Evolutionary conservation across 148 eudicot genomes (phyloP).

Genomic region (Cornus suecica): DNA sequence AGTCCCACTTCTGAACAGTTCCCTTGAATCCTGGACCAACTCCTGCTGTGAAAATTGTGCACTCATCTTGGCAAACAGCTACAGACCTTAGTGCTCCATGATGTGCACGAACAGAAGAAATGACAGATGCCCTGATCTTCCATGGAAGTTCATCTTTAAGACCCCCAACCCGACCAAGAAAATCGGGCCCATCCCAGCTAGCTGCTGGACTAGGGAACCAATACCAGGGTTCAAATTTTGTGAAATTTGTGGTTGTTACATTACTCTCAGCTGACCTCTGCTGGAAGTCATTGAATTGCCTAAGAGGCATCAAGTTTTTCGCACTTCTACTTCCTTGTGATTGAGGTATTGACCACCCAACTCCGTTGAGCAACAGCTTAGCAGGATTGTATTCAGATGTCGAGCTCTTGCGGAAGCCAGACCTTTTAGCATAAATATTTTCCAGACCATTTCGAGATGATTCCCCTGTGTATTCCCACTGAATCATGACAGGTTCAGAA

Average conservation of each 20-base stretch:
- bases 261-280: constrained; percentile 37
- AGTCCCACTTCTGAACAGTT: constrained; percentile 88
- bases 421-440: constrained; percentile 35
- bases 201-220: constrained; percentile 90
- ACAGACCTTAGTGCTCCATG: constrained; percentile 87
- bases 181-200: constrained; percentile 82
- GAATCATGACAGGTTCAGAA: constrained; percentile 34
- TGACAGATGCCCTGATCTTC: constrained; percentile 91
- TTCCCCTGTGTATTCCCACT: constrained; percentile 87
- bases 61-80: constrained; percentile 79
- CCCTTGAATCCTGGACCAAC: constrained; percentile 95
- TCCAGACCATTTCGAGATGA: constrained; percentile 49
- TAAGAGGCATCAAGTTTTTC: constrained; percentile 46
- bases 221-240: constrained; percentile 81
- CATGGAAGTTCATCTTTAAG: constrained; percentile 87
- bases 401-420: constrained; percentile 36
- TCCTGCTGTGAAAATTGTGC: constrained; percentile 85
- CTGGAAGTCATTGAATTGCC: constrained; percentile 36
- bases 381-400: constrained; percentile 55
- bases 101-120: constrained; percentile 85
- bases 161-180: constrained; percentile 69
- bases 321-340: constrained; percentile 55
- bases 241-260: constrained; percentile 36
- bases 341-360: constrained; percentile 96
- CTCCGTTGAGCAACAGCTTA: constrained; percentile 73